These are phyloP conservation scores for Crithidia fasciculata DNA, from an alignment of 208 protist species.

Conservation along the genomic window DNA sequence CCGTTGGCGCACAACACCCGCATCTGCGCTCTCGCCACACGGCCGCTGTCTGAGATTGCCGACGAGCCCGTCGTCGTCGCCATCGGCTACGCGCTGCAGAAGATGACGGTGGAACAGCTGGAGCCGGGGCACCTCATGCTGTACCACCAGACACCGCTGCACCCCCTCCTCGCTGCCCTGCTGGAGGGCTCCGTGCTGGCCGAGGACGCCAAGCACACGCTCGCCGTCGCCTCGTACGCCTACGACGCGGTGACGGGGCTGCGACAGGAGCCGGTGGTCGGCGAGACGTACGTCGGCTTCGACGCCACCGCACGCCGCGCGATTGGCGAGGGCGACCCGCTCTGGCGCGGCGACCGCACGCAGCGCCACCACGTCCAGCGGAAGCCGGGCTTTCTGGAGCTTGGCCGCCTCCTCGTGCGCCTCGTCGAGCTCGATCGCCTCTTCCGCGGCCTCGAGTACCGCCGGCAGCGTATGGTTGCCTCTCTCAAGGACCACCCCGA, in stretches of 20 bases:
- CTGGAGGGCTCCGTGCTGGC: slow-evolving; percentile 64
- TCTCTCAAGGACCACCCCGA: slow-evolving; percentile 63
- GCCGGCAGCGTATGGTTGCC: slow-evolving; percentile 67
- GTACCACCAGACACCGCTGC: slow-evolving; percentile 78
- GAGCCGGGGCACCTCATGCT: slow-evolving; percentile 86
- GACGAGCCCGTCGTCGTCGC: slow-evolving; percentile 75
- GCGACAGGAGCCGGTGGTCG: slow-evolving; percentile 63
- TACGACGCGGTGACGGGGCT: slow-evolving; percentile 75
- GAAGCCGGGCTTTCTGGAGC: slow-evolving; percentile 86
- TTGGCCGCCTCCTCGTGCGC: slow-evolving; percentile 76
- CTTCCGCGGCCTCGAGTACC: slow-evolving; percentile 74
- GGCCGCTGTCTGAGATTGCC: slow-evolving; percentile 45
- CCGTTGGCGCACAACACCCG: slow-evolving; percentile 82
- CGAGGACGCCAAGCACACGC: slow-evolving; percentile 57
- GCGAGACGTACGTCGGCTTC: slow-evolving; percentile 74
- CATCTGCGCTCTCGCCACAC: slow-evolving; percentile 67
- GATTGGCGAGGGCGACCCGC: slow-evolving; percentile 70
- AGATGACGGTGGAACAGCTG: slow-evolving; percentile 74
- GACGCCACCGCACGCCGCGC: slow-evolving; percentile 35
- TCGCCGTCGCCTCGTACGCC: slow-evolving; percentile 68
- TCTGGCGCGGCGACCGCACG: slow-evolving; percentile 43
- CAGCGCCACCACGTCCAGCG: slow-evolving; percentile 53
- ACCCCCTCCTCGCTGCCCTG: slow-evolving; percentile 73
- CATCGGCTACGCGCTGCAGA: slow-evolving; percentile 69
- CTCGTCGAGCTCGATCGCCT: slow-evolving; percentile 82